phyloP scores from a whole-genome alignment of 1,284 basidiomycete species.

The Heterobasidion irregulare region DNA sequence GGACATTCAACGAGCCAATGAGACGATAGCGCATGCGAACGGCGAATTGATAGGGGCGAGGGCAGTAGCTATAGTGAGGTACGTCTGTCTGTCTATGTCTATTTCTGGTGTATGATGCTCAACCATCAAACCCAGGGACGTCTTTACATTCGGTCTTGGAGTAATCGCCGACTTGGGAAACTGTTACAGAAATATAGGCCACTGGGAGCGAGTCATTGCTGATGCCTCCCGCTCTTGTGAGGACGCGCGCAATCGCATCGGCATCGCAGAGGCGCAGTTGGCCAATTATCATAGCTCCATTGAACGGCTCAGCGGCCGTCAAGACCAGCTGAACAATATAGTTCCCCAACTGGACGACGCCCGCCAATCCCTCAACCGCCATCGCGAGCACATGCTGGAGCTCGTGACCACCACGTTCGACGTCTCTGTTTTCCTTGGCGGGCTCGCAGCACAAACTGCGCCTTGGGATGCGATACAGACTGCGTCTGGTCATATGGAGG shows the following conservation, averaged over 20 bases:
- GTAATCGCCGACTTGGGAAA: background rate
- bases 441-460: background rate
- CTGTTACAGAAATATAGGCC: background rate
- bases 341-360: background rate
- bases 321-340: background rate
- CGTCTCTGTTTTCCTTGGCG: slow-evolving; percentile 1
- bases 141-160: background rate
- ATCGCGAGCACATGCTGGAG: background rate
- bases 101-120: background rate
- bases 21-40: background rate
- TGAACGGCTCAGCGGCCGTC: background rate
- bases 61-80: background rate
- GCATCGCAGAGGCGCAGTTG: background rate
- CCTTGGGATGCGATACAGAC: background rate
- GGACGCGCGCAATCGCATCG: background rate
- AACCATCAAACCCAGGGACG: background rate
- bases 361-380: background rate
- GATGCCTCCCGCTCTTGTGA: background rate
- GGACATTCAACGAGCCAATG: background rate
- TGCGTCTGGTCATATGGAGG: background rate
- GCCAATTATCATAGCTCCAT: background rate
- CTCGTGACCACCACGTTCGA: background rate
- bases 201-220: background rate
- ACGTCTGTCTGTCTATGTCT: background rate
- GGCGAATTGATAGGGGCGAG: background rate